A percentile compares a stretch with the other conserved stretches of the same genome.
Evolutionary conservation across 495 filamentous ascomycete species (phyloP).

Genomic region (Hypoxylon cercidicola): DNA sequence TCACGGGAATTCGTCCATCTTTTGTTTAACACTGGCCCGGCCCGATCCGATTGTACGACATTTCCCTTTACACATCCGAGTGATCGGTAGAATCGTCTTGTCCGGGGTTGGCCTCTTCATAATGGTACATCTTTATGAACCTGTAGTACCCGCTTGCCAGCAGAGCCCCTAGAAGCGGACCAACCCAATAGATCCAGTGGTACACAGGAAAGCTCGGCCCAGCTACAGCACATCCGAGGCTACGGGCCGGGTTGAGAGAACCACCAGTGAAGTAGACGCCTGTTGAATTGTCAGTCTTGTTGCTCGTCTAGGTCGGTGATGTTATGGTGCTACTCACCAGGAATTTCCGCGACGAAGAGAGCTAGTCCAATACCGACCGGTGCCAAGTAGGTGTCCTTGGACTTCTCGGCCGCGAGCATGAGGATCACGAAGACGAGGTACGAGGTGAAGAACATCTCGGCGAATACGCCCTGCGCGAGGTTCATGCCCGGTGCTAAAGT

Average conservation of each 20-base stretch:
- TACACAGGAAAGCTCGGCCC: slow-evolving; percentile 54
- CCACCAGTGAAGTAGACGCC: slow-evolving; percentile 67
- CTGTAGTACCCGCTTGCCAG: slow-evolving; percentile 73
- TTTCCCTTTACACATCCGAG: slow-evolving; percentile 19
- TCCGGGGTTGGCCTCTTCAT: slow-evolving; percentile 80
- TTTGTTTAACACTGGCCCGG: background rate
- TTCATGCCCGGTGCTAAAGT: slow-evolving; percentile 65
- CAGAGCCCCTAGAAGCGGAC: slow-evolving; percentile 71
- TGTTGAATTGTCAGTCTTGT: slow-evolving; percentile 18
- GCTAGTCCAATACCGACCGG: slow-evolving; percentile 78
- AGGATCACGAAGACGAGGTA: slow-evolving; percentile 77
- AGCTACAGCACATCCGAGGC: slow-evolving; percentile 63
- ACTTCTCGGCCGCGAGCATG: slow-evolving; percentile 80
- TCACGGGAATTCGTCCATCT: too few species aligned
- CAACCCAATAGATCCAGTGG: slow-evolving; percentile 72
- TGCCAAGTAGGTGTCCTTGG: slow-evolving; percentile 76
- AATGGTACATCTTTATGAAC: slow-evolving; percentile 71
- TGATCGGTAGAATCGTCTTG: slow-evolving; percentile 60
- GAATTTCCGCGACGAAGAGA: slow-evolving; percentile 73
- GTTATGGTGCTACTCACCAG: slow-evolving; percentile 59
- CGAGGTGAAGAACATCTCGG: slow-evolving; percentile 80
- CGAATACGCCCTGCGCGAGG: slow-evolving; percentile 71
- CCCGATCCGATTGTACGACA: background rate
- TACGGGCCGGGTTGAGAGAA: slow-evolving; percentile 65
- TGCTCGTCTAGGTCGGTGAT: background rate